phyloP scores from a whole-genome alignment of 2,329 filamentous ascomycete species.

The Fusarium sp. region DNA sequence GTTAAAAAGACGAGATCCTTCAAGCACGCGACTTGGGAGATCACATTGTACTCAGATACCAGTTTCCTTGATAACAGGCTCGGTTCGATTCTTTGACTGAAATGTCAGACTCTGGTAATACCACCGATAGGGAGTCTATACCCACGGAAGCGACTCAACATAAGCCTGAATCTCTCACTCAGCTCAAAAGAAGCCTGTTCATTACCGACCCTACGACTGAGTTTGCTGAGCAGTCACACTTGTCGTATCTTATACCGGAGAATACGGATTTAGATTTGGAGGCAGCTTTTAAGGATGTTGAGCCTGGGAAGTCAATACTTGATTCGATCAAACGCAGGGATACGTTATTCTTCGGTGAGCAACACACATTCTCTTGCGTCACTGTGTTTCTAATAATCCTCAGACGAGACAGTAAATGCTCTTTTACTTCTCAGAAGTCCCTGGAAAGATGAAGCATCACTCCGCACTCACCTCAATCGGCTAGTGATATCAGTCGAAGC shows the following conservation, averaged over 20 bases:
- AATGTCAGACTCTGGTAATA: constrained; percentile 36
- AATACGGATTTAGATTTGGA: constrained; percentile 65
- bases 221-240: constrained; percentile 66
- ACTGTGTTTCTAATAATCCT: constrained; percentile 34
- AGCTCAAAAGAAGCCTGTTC: constrained; percentile 34
- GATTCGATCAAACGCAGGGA: constrained; percentile 70
- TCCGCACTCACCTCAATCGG: constrained; percentile 68
- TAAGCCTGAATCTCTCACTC: constrained; percentile 36
- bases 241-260: constrained; percentile 69
- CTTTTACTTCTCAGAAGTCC: constrained; percentile 75
- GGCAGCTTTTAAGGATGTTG: constrained; percentile 56
- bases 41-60: not conserved
- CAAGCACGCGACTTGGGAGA: not conserved
- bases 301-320: constrained; percentile 58
- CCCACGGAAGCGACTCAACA: constrained; percentile 24
- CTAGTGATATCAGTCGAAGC: constrained; percentile 74
- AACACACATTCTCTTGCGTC: constrained; percentile 51
- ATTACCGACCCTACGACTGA: constrained; percentile 40
- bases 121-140: constrained; percentile 30
- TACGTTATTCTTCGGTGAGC: constrained; percentile 76
- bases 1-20: constrained; percentile 2
- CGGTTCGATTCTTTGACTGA: not conserved
- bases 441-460: constrained; percentile 62
- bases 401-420: constrained; percentile 78
- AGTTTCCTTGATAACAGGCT: not conserved